phyloP scores from a whole-genome alignment of 2,329 filamentous ascomycete species.

The Beauveria rudraprayagi region DNA sequence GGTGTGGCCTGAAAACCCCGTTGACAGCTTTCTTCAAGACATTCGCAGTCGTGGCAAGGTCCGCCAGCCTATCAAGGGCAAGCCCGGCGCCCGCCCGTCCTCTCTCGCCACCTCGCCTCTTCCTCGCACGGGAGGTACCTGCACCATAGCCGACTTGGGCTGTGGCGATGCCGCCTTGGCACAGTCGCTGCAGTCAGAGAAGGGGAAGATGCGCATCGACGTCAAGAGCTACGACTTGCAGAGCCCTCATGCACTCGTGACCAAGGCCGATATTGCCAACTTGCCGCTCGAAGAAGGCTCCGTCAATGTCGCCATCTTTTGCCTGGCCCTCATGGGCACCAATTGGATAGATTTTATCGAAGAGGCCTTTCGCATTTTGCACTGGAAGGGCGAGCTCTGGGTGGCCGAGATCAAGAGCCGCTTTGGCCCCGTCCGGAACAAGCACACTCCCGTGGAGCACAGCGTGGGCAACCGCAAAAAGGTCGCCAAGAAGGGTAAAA shows the following conservation, averaged over 20 bases:
- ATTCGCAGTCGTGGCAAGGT: slow-evolving; percentile 61
- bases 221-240: slow-evolving; percentile 85
- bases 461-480: slow-evolving; percentile 64
- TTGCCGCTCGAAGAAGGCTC: slow-evolving; percentile 67
- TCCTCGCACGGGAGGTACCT: slow-evolving; percentile 62
- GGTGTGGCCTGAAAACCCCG: slow-evolving; percentile 94
- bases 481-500: slow-evolving; percentile 39
- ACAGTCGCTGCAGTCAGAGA: slow-evolving; percentile 54
- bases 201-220: slow-evolving; percentile 60
- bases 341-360: slow-evolving; percentile 97
- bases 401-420: slow-evolving; percentile 93
- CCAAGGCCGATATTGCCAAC: slow-evolving; percentile 78
- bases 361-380: slow-evolving; percentile 84
- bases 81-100: slow-evolving; percentile 21
- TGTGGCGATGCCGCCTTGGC: slow-evolving; percentile 87
- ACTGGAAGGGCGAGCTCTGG: slow-evolving; percentile 95
- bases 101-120: slow-evolving; percentile 40
- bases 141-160: slow-evolving; percentile 82
- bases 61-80: slow-evolving; percentile 24
- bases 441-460: slow-evolving; percentile 47
- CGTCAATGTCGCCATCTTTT: slow-evolving; percentile 87
- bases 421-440: slow-evolving; percentile 45
- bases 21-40: slow-evolving; percentile 73
- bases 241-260: slow-evolving; percentile 67
- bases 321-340: slow-evolving; percentile 94